Evolutionary conservation across 176 grass and related monocot species (phyloP).

Genomic region (Oryza coarctata): DNA sequence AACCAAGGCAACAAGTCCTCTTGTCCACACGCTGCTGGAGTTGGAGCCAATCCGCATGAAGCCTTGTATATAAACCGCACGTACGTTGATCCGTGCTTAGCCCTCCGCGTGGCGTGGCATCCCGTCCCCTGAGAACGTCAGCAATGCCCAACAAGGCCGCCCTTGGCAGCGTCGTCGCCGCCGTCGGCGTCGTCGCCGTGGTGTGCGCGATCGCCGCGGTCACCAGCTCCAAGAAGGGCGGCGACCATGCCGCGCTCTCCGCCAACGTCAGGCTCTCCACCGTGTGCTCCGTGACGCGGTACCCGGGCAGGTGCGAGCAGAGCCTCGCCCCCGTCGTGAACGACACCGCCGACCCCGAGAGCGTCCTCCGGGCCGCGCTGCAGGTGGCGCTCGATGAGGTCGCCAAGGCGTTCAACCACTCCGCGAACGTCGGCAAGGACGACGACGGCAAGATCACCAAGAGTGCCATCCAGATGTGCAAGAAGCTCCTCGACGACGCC

Average conservation of each 20-base stretch:
- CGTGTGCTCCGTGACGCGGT: constrained; percentile 69
- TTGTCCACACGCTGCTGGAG: constrained; percentile 37
- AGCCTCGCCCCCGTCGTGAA: constrained; percentile 51
- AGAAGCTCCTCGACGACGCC: constrained; percentile 67
- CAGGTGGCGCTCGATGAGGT: constrained; percentile 54
- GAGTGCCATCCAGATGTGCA: constrained; percentile 60
- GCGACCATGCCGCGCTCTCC: not conserved
- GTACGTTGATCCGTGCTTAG: not conserved
- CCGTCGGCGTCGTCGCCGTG: constrained; percentile 66
- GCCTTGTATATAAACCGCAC: constrained; percentile 20
- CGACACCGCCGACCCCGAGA: constrained; percentile 40
- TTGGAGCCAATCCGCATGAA: not conserved
- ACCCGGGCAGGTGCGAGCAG: constrained; percentile 62
- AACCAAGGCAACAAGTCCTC: constrained; percentile 24
- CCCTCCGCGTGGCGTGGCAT: not conserved
- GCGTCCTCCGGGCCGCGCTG: constrained; percentile 48
- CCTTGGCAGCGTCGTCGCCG: constrained; percentile 46
- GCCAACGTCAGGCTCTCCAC: constrained; percentile 42
- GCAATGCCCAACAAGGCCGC: constrained; percentile 62
- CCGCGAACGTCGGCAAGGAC: constrained; percentile 44
- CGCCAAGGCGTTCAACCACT: constrained; percentile 20
- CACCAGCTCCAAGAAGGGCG: constrained; percentile 24
- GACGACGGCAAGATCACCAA: constrained; percentile 34
- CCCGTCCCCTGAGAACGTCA: not conserved
- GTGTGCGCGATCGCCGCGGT: constrained; percentile 65